Percentiles rank a stretch among this genome's conserved stretches.
These are phyloP conservation scores for Leccinum truebloodii DNA, from an alignment of 768 basidiomycete genomes.

Conservation along the genomic window DNA sequence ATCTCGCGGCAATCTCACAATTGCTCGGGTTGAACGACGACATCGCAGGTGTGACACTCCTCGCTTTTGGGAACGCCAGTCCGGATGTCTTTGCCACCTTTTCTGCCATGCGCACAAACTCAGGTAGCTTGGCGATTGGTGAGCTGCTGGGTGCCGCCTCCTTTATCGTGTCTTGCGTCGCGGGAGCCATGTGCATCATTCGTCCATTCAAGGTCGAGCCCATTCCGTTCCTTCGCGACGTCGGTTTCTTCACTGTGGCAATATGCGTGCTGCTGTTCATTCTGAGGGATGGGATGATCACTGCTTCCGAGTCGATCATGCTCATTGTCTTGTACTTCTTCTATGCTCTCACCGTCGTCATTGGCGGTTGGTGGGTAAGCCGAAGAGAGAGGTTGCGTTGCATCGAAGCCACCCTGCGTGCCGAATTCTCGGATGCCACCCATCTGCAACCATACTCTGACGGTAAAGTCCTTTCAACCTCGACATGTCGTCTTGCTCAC, in stretches of 20 bases:
- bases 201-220: conserved; percentile 87
- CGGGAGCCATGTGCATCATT: conserved; percentile 97
- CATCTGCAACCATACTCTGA: conserved; percentile 58
- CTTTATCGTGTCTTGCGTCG: conserved; percentile 96
- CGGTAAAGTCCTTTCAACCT: conserved; percentile 47
- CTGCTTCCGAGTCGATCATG: conserved; percentile 65
- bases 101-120: conserved; percentile 82
- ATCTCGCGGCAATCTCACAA: conserved; percentile 86
- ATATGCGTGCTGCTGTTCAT: conserved; percentile 75
- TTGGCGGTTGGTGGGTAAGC: conserved; percentile 75
- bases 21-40: conserved; percentile 88
- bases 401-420: conserved; percentile 53
- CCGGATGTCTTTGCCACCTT: conserved; percentile 97
- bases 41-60: conserved; percentile 93
- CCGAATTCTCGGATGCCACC: conserved; percentile 55
- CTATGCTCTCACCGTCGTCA: conserved; percentile 77
- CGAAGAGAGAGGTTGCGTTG: conserved; percentile 48
- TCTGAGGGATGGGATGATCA: conserved; percentile 73
- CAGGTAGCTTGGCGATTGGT: conserved; percentile 90
- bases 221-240: conserved; percentile 86
- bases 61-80: conserved; percentile 97
- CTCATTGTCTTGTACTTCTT: conserved; percentile 73
- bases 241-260: conserved; percentile 90
- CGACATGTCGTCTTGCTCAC: conserved; percentile 5
- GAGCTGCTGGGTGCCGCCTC: conserved; percentile 94